Evolutionary conservation across 2,329 filamentous ascomycete species (phyloP).

Genomic region (Zasmidium angulare): DNA sequence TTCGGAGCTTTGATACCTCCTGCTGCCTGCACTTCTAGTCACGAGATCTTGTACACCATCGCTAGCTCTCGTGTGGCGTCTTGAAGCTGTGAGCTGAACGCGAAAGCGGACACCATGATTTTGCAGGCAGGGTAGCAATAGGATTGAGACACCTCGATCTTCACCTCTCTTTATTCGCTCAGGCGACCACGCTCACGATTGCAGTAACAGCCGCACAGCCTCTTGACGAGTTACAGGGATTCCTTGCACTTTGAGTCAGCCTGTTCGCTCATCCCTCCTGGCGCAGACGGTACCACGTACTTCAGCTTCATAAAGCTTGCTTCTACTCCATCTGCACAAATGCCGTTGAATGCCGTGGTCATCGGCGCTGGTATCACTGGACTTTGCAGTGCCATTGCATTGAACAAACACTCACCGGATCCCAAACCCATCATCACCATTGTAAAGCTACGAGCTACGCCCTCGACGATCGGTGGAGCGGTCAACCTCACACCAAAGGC

Average conservation of each 20-base stretch:
- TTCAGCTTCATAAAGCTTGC: no score
- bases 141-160: no score
- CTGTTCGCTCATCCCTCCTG: background rate
- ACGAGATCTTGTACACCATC: background rate
- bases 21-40: no score
- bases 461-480: slow-evolving; percentile 15
- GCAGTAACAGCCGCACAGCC: no score
- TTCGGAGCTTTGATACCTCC: no score
- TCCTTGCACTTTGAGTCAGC: background rate
- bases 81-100: background rate
- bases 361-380: slow-evolving; percentile 31
- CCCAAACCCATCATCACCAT: slow-evolving; percentile 6
- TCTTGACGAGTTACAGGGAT: no score
- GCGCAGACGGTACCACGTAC: no score
- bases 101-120: background rate
- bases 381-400: slow-evolving; percentile 22
- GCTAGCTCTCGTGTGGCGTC: background rate
- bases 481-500: slow-evolving; percentile 15
- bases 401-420: slow-evolving; percentile 33
- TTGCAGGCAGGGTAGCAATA: background rate
- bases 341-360: slow-evolving; percentile 20
- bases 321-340: no score
- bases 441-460: slow-evolving; percentile 3
- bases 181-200: no score
- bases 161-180: no score